phyloP scores from a whole-genome alignment of 768 basidiomycete species.

The Rhizopogon roseolus region DNA sequence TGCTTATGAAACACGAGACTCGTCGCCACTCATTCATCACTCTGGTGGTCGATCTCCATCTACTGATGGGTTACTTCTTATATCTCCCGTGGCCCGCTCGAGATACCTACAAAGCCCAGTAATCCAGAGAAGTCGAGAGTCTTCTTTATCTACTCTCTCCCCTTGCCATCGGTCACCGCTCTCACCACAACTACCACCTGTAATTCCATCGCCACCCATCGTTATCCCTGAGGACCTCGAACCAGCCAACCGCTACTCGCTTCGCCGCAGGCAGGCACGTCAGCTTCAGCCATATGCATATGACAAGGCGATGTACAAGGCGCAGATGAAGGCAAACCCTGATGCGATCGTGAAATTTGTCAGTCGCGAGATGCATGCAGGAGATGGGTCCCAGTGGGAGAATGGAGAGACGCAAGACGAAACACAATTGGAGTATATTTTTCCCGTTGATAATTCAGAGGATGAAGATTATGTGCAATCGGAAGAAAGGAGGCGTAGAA shows the following conservation, averaged over 20 bases:
- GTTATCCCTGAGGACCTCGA: conserved; percentile 14
- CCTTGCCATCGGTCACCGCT: not conserved
- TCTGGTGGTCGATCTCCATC: conserved; percentile 10
- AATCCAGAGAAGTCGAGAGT: not conserved
- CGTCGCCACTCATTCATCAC: conserved; percentile 7
- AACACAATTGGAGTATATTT: conserved; percentile 25
- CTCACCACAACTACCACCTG: conserved; percentile 2
- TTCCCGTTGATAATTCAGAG: conserved; percentile 14
- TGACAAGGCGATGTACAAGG: conserved; percentile 50
- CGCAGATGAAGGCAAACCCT: conserved; percentile 46
- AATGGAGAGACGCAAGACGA: conserved; percentile 16
- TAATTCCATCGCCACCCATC: not conserved
- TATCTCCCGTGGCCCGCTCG: conserved; percentile 3
- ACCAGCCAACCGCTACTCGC: conserved; percentile 38
- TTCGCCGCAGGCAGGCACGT: conserved; percentile 48
- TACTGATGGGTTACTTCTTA: conserved; percentile 18
- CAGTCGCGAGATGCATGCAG: conserved; percentile 21
- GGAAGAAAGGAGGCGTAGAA: conserved; percentile 9
- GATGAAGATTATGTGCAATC: conserved; percentile 22
- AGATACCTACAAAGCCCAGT: not conserved
- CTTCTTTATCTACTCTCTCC: not conserved
- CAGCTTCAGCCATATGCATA: conserved; percentile 62
- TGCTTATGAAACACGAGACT: conserved; percentile 19
- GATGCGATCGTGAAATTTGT: conserved; percentile 62
- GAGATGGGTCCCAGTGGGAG: conserved; percentile 21